Conservation (phyloP, 331 rosid species). For the Prunus yedoensis region DNA sequence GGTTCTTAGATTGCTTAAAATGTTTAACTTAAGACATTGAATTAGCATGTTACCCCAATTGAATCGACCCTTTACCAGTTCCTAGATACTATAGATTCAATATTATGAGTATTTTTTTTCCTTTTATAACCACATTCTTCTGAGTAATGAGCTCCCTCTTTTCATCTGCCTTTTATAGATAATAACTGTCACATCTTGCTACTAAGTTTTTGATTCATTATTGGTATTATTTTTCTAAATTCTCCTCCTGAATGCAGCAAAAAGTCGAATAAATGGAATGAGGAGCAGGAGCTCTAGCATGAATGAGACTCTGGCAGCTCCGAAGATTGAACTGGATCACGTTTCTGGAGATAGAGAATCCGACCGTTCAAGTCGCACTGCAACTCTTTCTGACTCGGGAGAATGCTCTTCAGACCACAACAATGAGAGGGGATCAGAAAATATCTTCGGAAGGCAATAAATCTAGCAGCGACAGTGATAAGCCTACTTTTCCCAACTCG, state of each 20-base stretch:
- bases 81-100: background rate
- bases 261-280: slow-evolving; percentile 34
- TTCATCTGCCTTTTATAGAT: background rate
- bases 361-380: slow-evolving; percentile 16
- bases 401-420: slow-evolving; percentile 33
- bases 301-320: slow-evolving; percentile 41
- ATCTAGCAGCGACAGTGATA: too few species aligned
- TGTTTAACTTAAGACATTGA: background rate
- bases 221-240: slow-evolving; percentile 14
- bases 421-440: slow-evolving; percentile 15
- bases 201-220: background rate
- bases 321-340: slow-evolving; percentile 19
- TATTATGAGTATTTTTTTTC: background rate
- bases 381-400: slow-evolving; percentile 30
- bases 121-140: background rate
- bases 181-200: background rate
- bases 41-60: background rate
- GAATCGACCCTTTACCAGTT: background rate
- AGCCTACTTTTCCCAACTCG: too few species aligned
- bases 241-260: slow-evolving; percentile 51
- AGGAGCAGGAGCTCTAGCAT: slow-evolving; percentile 28
- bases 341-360: slow-evolving; percentile 31
- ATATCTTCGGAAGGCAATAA: too few species aligned
- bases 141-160: background rate
- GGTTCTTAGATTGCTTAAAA: background rate